These are phyloP conservation scores for Mixia osmundae DNA, from an alignment of 1,284 basidiomycete genomes.

Conservation along the genomic window DNA sequence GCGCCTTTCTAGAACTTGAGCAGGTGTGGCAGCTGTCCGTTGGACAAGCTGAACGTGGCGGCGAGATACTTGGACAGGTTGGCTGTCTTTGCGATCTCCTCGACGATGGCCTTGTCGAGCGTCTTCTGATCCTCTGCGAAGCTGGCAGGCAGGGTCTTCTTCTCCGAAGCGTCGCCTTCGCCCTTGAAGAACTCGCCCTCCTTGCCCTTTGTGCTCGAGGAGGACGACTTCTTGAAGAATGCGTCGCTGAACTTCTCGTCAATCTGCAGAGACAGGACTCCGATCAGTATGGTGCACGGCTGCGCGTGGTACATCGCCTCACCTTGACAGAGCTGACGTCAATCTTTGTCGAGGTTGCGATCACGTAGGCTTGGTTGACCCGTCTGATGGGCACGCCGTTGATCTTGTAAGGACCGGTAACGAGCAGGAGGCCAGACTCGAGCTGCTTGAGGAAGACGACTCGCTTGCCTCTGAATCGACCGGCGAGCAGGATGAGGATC, in stretches of 20 bases:
- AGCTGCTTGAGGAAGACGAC: slow-evolving; percentile 98
- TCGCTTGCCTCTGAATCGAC: slow-evolving; percentile 93
- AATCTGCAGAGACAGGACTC: slow-evolving; percentile 12
- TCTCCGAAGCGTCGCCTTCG: slow-evolving; percentile 48
- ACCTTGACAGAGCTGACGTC: slow-evolving; percentile 59
- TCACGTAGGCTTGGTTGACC: slow-evolving; percentile 98
- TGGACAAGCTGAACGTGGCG: slow-evolving; percentile 80
- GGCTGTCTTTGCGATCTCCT: slow-evolving; percentile 76
- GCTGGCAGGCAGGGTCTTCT: slow-evolving; percentile 68
- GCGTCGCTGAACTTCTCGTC: slow-evolving; percentile 72
- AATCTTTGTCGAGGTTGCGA: slow-evolving; percentile 91
- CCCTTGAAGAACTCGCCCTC: slow-evolving; percentile 88
- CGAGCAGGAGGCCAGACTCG: slow-evolving; percentile 72
- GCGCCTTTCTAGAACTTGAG: slow-evolving; percentile 41
- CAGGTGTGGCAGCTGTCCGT: slow-evolving; percentile 73
- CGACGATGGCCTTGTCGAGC: slow-evolving; percentile 62
- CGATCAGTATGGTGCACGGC: not conserved
- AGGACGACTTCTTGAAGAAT: slow-evolving; percentile 69
- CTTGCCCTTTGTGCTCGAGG: slow-evolving; percentile 53
- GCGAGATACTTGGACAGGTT: slow-evolving; percentile 84
- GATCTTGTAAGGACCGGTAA: slow-evolving; percentile 93
- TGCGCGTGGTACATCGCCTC: slow-evolving; percentile 1
- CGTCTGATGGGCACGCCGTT: slow-evolving; percentile 96
- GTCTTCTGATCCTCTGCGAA: slow-evolving; percentile 83
- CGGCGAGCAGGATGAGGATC: slow-evolving; percentile 87